Percentiles rank a stretch among this genome's conserved stretches.
Conservation (phyloP, 2,329 filamentous ascomycete genomes). For the Trichoderma harzianum region DNA sequence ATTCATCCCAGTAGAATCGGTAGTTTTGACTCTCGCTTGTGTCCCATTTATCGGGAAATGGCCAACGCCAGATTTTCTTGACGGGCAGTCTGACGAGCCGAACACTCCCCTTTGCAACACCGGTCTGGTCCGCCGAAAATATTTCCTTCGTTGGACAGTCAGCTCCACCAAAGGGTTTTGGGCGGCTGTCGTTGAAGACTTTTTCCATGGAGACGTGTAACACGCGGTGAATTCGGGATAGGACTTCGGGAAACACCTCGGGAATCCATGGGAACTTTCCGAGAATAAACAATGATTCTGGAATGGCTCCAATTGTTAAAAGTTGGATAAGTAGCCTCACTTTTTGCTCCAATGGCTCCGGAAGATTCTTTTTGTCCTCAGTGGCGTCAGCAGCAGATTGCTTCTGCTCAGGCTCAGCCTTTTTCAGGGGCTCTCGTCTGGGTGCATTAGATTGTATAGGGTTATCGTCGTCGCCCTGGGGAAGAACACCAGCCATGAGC, state of each 20-base stretch:
- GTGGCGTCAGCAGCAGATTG: constrained; percentile 38
- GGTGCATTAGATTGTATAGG: constrained; percentile 39
- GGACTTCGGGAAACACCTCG: constrained; percentile 77
- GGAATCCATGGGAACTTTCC: constrained; percentile 91
- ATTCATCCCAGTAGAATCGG: constrained; percentile 96
- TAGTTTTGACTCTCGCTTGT: constrained; percentile 75
- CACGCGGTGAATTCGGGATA: constrained; percentile 78
- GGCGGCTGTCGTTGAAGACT: constrained; percentile 53
- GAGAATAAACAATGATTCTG: constrained; percentile 87
- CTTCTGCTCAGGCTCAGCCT: constrained; percentile 53
- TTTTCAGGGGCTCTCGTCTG: constrained; percentile 51
- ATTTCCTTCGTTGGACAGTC: constrained; percentile 45
- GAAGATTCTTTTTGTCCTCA: constrained; percentile 51
- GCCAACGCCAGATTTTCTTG: constrained; percentile 76
- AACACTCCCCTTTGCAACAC: constrained; percentile 66
- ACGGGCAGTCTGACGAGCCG: constrained; percentile 56
- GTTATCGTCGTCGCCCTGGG: constrained; percentile 67
- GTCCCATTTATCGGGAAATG: constrained; percentile 74
- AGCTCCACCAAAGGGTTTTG: constrained; percentile 29
- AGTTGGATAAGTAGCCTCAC: constrained; percentile 78
- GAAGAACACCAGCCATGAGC: constrained; percentile 78
- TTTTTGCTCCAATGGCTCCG: constrained; percentile 84
- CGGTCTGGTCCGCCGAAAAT: constrained; percentile 58
- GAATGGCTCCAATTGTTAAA: constrained; percentile 85
- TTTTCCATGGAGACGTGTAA: constrained; percentile 77